Conservation (phyloP, 768 basidiomycete species). For the Pulveroboletus sp. region DNA sequence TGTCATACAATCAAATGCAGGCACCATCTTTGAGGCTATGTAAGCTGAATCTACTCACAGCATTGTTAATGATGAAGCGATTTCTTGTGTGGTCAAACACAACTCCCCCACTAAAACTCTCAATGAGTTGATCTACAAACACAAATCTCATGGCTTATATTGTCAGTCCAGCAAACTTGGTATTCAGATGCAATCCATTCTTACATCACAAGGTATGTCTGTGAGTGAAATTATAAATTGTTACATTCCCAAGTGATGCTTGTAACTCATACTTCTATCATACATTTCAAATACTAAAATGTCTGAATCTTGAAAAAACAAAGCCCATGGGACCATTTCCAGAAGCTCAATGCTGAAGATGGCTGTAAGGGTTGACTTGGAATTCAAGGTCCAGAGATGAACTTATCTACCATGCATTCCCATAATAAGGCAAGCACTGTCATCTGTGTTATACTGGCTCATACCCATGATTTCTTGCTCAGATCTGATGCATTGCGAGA, state of each 20-base stretch:
- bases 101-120: background rate
- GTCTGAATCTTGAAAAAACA: background rate
- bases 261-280: background rate
- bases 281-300: background rate
- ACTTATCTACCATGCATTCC: background rate
- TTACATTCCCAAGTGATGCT: background rate
- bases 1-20: slow-evolving; percentile 3
- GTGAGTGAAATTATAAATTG: background rate
- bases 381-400: background rate
- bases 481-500: background rate
- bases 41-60: background rate
- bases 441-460: background rate
- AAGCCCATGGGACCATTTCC: background rate
- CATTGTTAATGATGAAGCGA: slow-evolving; percentile 2
- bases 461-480: background rate
- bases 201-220: background rate
- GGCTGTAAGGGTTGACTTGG: background rate
- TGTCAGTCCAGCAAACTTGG: background rate
- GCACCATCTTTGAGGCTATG: slow-evolving; percentile 2
- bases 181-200: background rate
- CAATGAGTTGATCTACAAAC: background rate
- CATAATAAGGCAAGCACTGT: background rate
- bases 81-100: background rate
- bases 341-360: background rate
- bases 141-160: background rate